Base-by-base conservation (phyloP, 805 yeast genomes). In the Zygotorulaspora danielsina region DNA sequence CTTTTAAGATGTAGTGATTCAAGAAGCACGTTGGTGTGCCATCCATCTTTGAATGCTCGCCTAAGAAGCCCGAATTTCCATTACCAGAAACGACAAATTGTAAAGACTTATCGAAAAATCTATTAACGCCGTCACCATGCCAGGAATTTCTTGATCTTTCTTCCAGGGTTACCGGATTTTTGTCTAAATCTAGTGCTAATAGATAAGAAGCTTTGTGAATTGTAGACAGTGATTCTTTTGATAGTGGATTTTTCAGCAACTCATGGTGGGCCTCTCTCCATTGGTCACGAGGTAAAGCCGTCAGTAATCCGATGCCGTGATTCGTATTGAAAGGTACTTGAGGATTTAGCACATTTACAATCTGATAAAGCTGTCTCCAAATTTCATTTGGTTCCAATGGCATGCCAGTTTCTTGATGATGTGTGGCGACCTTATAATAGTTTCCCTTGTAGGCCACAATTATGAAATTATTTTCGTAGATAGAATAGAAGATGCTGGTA, bases 31-130 rank as follows among this genome's bases (percentile, higher is more conserved):
- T 90, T 58, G 97, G 95, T 7, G 96, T 86, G 46, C 97, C 98
- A 64, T 90, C 98, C 97, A 90, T 90, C 70, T 78, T 84, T 16
- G 97, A 87, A 70, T 90, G 98, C 69, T 90, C 98, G 46, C 95
- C 97, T 58, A 88, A 66, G 69, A 89, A 90, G 1, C 97, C 97
- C 6, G 96, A 85, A 47, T 79, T 72, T 44, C 93, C 96, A 63
- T 87, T 88, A 46, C 77, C 80, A 44, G 84, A 70, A 39, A 90
- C 78, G 51, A 88, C 75, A 61, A 86, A 80, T 69, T 90, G 93
- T 44, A 84, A 69, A 3, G 96, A 90, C 70, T 90, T 90, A 70
- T 90, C 97, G 63, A 75, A 90, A 70, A 75, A 90, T 55, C 98
- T 75, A 71, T 93, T 90, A 53, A 70, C 65, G 39, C 97, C 96